Percentiles rank a stretch among this genome's conserved stretches.
Conservation (phyloP, 441 rosid species). For the Gossypium lobatum region DNA sequence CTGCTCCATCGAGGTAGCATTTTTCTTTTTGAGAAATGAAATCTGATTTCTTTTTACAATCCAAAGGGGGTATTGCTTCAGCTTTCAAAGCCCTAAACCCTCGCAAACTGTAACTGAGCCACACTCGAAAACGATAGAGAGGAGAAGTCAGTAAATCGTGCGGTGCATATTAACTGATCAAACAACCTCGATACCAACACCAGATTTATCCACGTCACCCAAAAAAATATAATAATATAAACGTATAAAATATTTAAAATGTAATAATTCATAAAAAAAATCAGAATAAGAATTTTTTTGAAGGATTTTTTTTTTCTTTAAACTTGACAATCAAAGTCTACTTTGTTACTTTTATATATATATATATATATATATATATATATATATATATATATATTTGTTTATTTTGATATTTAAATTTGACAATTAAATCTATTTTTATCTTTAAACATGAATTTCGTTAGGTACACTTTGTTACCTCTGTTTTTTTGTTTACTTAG, state of each 20-base stretch:
- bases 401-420: too few relatives aligned
- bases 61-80: neutral
- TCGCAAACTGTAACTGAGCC: neutral
- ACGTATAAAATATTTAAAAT: too few relatives aligned
- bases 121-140: neutral
- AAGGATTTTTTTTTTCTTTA: too few relatives aligned
- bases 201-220: conserved; percentile 4
- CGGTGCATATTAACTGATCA: conserved; percentile 3
- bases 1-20: conserved; percentile 65
- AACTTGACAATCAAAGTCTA: too few relatives aligned
- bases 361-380: too few relatives aligned
- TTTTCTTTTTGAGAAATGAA: neutral
- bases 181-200: neutral
- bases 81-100: conserved; percentile 9
- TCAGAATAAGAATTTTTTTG: too few relatives aligned
- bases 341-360: too few relatives aligned
- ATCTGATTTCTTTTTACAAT: neutral
- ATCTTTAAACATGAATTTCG: too few relatives aligned
- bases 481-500: too few relatives aligned
- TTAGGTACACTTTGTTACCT: rapidly evolving
- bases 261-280: neutral
- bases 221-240: neutral
- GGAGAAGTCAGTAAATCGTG: conserved; percentile 5
- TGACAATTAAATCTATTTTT: too few relatives aligned
- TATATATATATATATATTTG: too few relatives aligned